A percentile compares a stretch with the other conserved stretches of the same genome.
These are phyloP conservation scores for Actinidia arguta DNA, from an alignment of 179 eudicot genomes.

Conservation along the genomic window DNA sequence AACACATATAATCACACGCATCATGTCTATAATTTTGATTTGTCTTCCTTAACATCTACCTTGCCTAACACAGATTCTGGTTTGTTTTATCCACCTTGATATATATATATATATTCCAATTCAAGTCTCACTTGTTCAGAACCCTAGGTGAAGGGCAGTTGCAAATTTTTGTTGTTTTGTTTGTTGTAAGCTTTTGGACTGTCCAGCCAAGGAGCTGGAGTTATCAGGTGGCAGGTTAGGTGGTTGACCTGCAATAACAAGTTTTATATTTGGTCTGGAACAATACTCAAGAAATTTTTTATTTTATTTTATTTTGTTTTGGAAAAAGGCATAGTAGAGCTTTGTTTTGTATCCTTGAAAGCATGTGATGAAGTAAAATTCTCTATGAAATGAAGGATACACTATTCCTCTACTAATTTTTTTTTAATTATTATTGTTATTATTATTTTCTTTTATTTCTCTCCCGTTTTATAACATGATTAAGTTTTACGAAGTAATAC, in stretches of 20 bases:
- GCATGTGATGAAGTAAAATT: background rate
- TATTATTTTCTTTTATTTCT: no score
- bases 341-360: conserved; percentile 6
- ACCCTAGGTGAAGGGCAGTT: conserved; percentile 2
- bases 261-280: background rate
- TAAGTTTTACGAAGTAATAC: no score
- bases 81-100: no score
- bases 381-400: background rate
- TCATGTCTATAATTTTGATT: no score
- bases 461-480: no score
- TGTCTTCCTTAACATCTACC: no score
- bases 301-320: background rate
- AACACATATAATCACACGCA: no score
- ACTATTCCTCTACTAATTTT: no score
- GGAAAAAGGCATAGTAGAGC: background rate
- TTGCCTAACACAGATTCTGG: no score
- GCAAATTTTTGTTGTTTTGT: conserved; percentile 12
- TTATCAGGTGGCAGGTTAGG: conserved; percentile 13
- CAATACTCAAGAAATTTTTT: background rate
- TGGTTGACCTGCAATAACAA: conserved; percentile 9
- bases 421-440: no score
- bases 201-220: conserved; percentile 1
- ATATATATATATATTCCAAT: no score
- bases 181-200: conserved; percentile 11
- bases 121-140: background rate